These are phyloP conservation scores for Termitomyces sp. DNA, from an alignment of 1,284 basidiomycete genomes.

Conservation along the genomic window DNA sequence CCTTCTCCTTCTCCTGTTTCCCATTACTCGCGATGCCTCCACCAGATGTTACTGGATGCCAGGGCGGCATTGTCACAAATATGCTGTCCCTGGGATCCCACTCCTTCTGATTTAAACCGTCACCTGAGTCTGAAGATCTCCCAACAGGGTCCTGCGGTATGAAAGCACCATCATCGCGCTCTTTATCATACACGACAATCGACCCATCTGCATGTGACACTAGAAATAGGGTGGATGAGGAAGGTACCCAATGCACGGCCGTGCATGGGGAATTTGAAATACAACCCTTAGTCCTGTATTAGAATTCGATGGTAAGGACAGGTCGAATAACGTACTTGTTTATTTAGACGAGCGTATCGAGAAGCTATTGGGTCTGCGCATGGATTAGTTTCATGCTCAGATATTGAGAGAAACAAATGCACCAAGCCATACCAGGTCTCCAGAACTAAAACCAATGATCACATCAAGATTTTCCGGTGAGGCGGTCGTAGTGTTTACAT, in stretches of 20 bases:
- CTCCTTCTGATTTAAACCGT: conserved; percentile 32
- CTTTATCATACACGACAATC: conserved; percentile 84
- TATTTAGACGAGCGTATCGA: conserved; percentile 88
- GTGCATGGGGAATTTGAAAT: conserved; percentile 79
- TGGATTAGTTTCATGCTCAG: background rate
- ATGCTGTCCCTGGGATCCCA: conserved; percentile 76
- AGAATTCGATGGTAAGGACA: conserved; percentile 9
- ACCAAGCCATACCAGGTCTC: conserved; percentile 93
- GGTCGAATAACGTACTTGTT: conserved; percentile 54
- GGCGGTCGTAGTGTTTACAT: conserved; percentile 77
- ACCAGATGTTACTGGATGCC: conserved; percentile 61
- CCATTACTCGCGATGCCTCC: conserved; percentile 25
- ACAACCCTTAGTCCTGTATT: conserved; percentile 52
- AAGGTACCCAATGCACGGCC: conserved; percentile 86
- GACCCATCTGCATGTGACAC: conserved; percentile 90
- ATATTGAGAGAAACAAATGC: conserved; percentile 18
- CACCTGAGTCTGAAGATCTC: conserved; percentile 19
- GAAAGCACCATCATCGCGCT: conserved; percentile 81
- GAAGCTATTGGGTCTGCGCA: conserved; percentile 74
- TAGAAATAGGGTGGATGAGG: conserved; percentile 79
- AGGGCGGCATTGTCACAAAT: conserved; percentile 76
- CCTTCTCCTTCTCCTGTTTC: conserved; percentile 60
- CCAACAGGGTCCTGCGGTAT: conserved; percentile 49
- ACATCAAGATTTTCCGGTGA: conserved; percentile 80
- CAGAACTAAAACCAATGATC: conserved; percentile 88